Evolutionary conservation across 163 green algal genomes (phyloP).

Genomic region (Botryococcus braunii): DNA sequence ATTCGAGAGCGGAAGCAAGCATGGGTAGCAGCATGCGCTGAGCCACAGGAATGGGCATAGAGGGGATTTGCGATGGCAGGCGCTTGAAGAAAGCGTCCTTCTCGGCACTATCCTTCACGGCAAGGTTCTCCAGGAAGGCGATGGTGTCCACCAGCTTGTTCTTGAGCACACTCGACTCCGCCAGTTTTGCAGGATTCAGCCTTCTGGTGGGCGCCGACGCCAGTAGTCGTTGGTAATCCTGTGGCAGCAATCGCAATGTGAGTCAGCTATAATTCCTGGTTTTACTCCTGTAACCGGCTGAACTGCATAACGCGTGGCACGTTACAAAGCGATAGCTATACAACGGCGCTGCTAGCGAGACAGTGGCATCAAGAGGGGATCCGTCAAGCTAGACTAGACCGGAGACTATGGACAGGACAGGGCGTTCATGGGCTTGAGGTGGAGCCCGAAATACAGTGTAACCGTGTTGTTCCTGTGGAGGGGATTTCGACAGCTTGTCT

Average conservation of each 20-base stretch:
- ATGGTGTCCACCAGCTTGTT: conserved; percentile 87
- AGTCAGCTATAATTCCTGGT: too few species aligned
- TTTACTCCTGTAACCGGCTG: too few species aligned
- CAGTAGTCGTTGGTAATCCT: conserved; percentile 89
- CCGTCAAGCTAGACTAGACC: too few species aligned
- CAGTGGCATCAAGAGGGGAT: too few species aligned
- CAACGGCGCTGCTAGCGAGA: too few species aligned
- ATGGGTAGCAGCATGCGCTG: conserved; percentile 54
- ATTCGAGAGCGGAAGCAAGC: conserved; percentile 68
- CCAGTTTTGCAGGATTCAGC: conserved; percentile 81
- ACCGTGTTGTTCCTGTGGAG: too few species aligned
- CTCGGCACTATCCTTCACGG: conserved; percentile 76
- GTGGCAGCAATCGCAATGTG: conserved; percentile 7
- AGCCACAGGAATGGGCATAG: conserved; percentile 62
- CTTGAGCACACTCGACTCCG: conserved; percentile 57
- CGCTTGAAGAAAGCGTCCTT: conserved; percentile 94
- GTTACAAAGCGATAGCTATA: too few species aligned
- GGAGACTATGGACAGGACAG: too few species aligned
- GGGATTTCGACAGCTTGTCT: too few species aligned
- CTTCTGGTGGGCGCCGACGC: conserved; percentile 52
- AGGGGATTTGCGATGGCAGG: conserved; percentile 54
- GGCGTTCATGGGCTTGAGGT: too few species aligned
- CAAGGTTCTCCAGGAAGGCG: conserved; percentile 89
- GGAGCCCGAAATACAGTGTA: too few species aligned
- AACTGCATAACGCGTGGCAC: too few species aligned